Evolutionary conservation across 208 protist genomes (phyloP).

Genomic region (Wallacemonas sp.): DNA sequence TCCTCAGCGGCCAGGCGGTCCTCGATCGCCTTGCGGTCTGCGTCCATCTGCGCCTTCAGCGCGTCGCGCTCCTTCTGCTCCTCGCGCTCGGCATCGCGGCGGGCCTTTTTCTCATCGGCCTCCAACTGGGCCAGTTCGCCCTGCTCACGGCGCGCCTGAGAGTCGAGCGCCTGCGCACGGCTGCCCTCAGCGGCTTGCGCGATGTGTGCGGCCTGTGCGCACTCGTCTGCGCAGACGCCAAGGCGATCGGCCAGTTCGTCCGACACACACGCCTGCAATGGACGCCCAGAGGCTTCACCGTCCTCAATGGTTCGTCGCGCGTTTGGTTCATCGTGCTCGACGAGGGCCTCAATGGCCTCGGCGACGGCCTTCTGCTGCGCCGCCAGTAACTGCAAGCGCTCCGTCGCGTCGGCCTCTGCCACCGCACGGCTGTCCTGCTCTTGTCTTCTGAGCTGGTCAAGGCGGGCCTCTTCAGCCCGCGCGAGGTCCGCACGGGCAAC

Average conservation of each 20-base stretch:
- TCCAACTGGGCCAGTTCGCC: neutral
- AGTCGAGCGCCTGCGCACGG: neutral
- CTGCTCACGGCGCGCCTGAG: neutral
- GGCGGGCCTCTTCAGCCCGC: neutral
- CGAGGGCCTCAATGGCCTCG: neutral
- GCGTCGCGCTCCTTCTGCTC: conserved; percentile 4
- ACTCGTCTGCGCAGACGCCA: neutral
- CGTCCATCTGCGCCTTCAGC: conserved; percentile 3
- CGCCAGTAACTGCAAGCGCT: neutral
- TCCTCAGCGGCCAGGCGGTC: conserved; percentile 14
- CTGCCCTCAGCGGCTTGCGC: neutral
- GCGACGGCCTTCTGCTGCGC: neutral
- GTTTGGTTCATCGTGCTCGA: neutral
- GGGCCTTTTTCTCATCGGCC: neutral
- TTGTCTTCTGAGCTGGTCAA: neutral
- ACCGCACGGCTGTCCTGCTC: neutral
- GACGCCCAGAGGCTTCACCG: neutral
- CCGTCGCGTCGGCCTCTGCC: neutral
- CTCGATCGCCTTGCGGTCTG: neutral
- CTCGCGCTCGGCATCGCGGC: conserved; percentile 6
- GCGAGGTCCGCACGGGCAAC: neutral
- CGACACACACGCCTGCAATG: neutral
- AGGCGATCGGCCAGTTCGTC: neutral
- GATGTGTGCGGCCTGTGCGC: neutral
- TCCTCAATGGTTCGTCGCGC: neutral